Evolutionary conservation across 2,329 filamentous ascomycete species (phyloP).

Genomic region (Monilinia aucupariae): DNA sequence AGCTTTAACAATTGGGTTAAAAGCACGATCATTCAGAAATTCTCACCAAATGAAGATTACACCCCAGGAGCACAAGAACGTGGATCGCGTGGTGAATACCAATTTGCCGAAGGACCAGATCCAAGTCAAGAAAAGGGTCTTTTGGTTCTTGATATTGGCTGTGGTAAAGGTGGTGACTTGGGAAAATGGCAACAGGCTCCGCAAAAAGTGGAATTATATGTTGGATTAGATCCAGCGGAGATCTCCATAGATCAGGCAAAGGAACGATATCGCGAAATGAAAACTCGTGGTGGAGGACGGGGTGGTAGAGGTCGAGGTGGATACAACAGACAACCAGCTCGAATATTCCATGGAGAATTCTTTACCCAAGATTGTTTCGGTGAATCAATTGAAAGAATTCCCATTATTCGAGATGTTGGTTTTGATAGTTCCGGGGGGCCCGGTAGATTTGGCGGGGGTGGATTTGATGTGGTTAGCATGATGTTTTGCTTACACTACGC

Average conservation of each 20-base stretch:
- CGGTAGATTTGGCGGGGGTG: conserved; percentile 65
- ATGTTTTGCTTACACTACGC: conserved; percentile 99
- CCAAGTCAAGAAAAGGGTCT: conserved; percentile 48
- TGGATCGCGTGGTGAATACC: conserved; percentile 44
- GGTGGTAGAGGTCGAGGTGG: conserved; percentile 48
- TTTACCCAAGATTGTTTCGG: conserved; percentile 89
- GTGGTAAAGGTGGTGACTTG: conserved; percentile 92
- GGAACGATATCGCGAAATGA: conserved; percentile 75
- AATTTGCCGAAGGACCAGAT: conserved; percentile 34
- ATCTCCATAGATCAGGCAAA: conserved; percentile 86
- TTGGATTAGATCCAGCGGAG: conserved; percentile 89
- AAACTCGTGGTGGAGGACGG: conserved; percentile 50
- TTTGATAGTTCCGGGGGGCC: conserved; percentile 64
- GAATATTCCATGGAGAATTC: conserved; percentile 80
- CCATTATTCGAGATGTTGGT: conserved; percentile 78
- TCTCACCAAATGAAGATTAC: conserved; percentile 75
- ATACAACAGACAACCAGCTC: conserved; percentile 44
- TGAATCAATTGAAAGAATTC: conserved; percentile 73
- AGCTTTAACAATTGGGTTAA: conserved; percentile 99
- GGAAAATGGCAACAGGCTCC: conserved; percentile 94
- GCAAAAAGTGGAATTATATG: conserved; percentile 86
- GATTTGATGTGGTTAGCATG: conserved; percentile 95
- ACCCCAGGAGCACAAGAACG: conserved; percentile 53
- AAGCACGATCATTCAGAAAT: conserved; percentile 94
- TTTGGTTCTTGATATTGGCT: conserved; percentile 87